These are phyloP conservation scores for Erythrophleum fordii DNA, from an alignment of 306 rosid genomes.

Conservation along the genomic window DNA sequence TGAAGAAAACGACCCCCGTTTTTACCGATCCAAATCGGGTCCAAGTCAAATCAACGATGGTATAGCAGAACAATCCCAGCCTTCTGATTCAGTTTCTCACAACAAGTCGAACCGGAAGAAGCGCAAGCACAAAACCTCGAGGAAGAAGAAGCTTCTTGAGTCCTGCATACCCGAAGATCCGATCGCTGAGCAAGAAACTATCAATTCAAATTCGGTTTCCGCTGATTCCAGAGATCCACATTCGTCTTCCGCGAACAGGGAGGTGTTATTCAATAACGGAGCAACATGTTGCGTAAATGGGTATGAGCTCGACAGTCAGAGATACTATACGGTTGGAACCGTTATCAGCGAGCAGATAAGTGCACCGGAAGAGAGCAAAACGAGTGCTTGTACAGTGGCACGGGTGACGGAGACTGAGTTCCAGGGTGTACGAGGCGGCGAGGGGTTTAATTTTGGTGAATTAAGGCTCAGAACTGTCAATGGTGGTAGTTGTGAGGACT, in stretches of 20 bases:
- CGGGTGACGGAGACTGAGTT: conserved; percentile 45
- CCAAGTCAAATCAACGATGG: conserved; percentile 29
- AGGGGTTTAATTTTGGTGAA: conserved; percentile 66
- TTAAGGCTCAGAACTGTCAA: conserved; percentile 79
- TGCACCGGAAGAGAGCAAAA: conserved; percentile 39
- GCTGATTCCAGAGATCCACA: conserved; percentile 35
- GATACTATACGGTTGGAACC: conserved; percentile 42
- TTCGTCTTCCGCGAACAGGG: not conserved
- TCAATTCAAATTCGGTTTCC: conserved; percentile 18
- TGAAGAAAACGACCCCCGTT: conserved; percentile 45
- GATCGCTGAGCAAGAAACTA: conserved; percentile 23
- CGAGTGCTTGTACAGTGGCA: conserved; percentile 45
- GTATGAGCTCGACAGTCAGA: conserved; percentile 46
- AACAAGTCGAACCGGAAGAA: conserved; percentile 52
- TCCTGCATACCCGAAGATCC: conserved; percentile 55
- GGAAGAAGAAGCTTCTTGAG: conserved; percentile 48
- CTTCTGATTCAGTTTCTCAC: not conserved
- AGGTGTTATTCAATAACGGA: conserved; percentile 13
- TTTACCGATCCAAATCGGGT: conserved; percentile 44
- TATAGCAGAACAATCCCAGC: conserved; percentile 21
- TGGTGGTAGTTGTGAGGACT: conserved; percentile 49
- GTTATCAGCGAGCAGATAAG: conserved; percentile 49
- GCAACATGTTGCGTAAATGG: conserved; percentile 37
- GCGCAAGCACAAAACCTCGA: conserved; percentile 57
- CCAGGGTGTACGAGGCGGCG: conserved; percentile 47